Evolutionary conservation across 2,329 filamentous ascomycete genomes (phyloP), one percentile per base, ranked within the genome.

Genomic region (Phaeosphaeriaceae sp.): DNA sequence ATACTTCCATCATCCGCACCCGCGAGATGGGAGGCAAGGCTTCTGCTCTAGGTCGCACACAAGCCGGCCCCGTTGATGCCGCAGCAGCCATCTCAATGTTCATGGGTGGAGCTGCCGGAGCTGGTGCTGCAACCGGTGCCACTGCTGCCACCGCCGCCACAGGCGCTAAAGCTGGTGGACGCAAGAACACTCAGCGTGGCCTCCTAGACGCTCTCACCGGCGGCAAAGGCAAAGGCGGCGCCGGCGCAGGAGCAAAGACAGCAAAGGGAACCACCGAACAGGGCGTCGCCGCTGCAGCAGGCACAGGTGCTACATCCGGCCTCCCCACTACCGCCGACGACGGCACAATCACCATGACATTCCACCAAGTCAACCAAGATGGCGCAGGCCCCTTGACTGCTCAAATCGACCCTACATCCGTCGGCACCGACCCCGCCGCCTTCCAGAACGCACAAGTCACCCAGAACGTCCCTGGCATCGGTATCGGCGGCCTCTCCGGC

Each of bases 331-430:
- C 78, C 49, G 73, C 77, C 16, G 83, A 87, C 50, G 79, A 84
- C 46, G 86, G 86, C 53, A 79, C 79, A 21, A 76, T 89, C 67
- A 80, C 77, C 49, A 81, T 88, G 80, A 84, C 81, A 52, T 88
- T 83, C 76, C 84, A 86, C 70, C 83, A 88, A 50, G 83, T 88
- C 75, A 88, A 88, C 79, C 85, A 88, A 71, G 86, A 88, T 61
- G 86, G 86, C 17, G 86, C 85, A 0, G 86, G 86, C 2, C 85
- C 85, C 1, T 74, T 88, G 39, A 80, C 76, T 23, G 85, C 85
- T 7, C 76, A 77, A 35, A 76, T 88, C 40, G 86, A 89, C 63
- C 73, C 77, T 34, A 86, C 84, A 20, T 87, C 84, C 1, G 85
- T 83, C 28, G 86, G 86, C 45, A 83, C 80, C 4, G 82, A 87